Conservation (phyloP, 2,329 filamentous ascomycete species). For the Pseudogymnoascus sp. region DNA sequence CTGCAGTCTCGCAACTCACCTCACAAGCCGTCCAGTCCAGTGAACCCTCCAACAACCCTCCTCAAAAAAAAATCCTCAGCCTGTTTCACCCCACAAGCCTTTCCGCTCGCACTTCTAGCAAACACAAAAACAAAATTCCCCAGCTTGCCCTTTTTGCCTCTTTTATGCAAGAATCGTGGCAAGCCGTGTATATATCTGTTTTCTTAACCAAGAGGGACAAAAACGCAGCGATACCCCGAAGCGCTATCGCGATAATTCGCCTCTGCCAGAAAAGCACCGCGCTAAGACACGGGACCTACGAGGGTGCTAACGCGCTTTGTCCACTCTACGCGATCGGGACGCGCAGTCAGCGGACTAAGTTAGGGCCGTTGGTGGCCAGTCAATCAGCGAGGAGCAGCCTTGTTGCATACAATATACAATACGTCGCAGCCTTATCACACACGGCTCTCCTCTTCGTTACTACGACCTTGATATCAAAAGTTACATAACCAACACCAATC, state of each 20-base stretch:
- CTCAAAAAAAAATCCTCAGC: neutral
- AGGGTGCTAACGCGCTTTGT: neutral
- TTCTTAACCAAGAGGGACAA: neutral
- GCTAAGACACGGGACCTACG: neutral
- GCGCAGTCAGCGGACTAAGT: conserved; percentile 9
- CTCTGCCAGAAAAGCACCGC: neutral
- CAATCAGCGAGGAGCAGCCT: neutral
- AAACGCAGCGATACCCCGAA: neutral
- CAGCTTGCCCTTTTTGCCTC: too few relatives aligned
- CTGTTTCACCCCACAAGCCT: neutral
- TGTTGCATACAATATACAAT: too few relatives aligned
- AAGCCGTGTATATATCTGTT: neutral
- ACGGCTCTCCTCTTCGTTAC: neutral
- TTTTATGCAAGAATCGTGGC: too few relatives aligned
- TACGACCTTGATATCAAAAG: neutral
- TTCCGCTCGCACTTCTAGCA: too few relatives aligned
- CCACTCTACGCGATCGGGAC: conserved; percentile 8
- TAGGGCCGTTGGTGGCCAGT: neutral
- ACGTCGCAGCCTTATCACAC: neutral
- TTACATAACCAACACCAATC: neutral
- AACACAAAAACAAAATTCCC: too few relatives aligned
- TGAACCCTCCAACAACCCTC: neutral
- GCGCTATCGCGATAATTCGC: conserved; percentile 1
- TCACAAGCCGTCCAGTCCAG: neutral
- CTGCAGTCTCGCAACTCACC: neutral